Conservation (phyloP, 2,329 filamentous ascomycete species). For the Ophiobolus disseminans region DNA sequence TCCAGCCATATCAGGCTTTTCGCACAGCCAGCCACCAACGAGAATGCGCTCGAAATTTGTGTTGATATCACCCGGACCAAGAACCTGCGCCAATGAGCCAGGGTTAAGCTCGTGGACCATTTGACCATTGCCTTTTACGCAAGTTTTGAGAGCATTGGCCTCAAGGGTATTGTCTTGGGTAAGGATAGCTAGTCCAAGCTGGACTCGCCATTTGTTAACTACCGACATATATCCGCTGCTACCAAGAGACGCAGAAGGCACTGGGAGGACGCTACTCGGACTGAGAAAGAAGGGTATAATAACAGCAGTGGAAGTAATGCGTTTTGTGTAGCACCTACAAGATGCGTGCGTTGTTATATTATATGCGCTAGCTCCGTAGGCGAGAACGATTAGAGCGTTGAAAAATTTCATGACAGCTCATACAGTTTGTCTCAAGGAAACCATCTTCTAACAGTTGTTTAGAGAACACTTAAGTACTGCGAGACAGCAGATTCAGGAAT, state of each 20-base stretch:
- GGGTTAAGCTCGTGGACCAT: constrained; percentile 18
- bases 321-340: too few relatives aligned
- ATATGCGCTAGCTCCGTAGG: too few relatives aligned
- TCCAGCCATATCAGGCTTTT: constrained; percentile 10
- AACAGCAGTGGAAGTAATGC: too few relatives aligned
- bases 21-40: constrained; percentile 23
- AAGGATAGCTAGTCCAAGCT: neutral
- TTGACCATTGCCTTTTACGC: constrained; percentile 7
- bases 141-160: neutral
- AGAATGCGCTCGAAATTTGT: constrained; percentile 14
- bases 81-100: constrained; percentile 15
- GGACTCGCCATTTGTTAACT: neutral
- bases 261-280: neutral
- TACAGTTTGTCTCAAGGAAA: too few relatives aligned
- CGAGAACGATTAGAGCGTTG: too few relatives aligned
- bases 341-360: too few relatives aligned
- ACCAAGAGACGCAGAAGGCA: neutral
- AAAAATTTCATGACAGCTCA: too few relatives aligned
- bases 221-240: neutral
- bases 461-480: too few relatives aligned
- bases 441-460: too few relatives aligned
- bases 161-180: neutral
- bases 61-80: constrained; percentile 10
- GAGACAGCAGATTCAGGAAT: too few relatives aligned
- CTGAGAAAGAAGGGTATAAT: too few relatives aligned